Conservation (phyloP, 257 asterid genomes). For the Cinchona pubescens region DNA sequence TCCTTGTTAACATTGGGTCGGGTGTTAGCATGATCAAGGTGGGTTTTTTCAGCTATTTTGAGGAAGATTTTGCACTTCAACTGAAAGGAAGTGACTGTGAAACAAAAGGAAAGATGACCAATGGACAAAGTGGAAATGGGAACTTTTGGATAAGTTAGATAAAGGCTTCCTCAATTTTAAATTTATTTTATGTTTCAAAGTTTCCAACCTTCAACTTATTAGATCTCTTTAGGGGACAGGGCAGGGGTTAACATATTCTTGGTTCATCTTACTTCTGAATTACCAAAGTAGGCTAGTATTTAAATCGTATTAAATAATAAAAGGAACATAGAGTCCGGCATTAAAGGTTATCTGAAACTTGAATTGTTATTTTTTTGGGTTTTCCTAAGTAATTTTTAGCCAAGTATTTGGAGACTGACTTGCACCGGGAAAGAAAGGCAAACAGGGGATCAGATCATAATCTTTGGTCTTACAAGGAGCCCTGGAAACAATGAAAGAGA, state of each 20-base stretch:
- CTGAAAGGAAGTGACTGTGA: not conserved
- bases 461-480: not conserved
- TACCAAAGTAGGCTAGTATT: not conserved
- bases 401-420: not conserved
- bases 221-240: not conserved
- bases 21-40: slow-evolving; percentile 99
- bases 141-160: not conserved
- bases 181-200: too few relatives aligned
- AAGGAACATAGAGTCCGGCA: not conserved
- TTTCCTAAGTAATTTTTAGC: not conserved
- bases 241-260: not conserved
- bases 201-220: too few relatives aligned
- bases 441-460: not conserved
- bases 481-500: not conserved
- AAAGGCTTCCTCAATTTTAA: not conserved
- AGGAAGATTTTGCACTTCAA: not conserved
- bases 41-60: slow-evolving; percentile 7
- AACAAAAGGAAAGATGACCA: not conserved
- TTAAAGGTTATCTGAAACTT: not conserved
- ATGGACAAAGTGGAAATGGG: not conserved
- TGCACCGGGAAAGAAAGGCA: not conserved
- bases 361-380: not conserved
- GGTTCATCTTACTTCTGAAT: too few relatives aligned
- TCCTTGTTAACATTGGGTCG: slow-evolving; percentile 91
- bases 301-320: not conserved